Base-by-base conservation (phyloP, 2,329 filamentous ascomycete species). In the Byssoonygena ceratinophila region DNA sequence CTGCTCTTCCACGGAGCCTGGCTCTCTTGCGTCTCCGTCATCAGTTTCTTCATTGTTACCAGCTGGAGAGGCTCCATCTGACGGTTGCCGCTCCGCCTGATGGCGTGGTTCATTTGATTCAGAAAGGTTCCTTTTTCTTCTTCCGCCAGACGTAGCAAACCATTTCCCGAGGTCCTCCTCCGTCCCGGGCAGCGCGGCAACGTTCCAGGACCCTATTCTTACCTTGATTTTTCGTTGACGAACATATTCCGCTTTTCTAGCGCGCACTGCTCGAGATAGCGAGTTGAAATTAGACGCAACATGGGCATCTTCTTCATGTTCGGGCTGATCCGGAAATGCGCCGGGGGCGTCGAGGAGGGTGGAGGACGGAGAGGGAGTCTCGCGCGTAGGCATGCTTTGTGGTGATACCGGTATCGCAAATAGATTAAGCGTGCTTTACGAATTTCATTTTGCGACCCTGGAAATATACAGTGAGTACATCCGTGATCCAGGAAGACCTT, bases 141-240 rank as follows among this genome's bases (percentile, higher is more conserved):
- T 65, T 0, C 78, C 77, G 9, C n/a, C n/a, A n/a, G 80, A 77
- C 44, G 91, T 67, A 16, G 74, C 71, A 65, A 98, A 96, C 92
- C 92, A 98, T 29, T 79, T 81, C 6, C 81, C 85, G 4, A 98
- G 72, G 64, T 97, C 92, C 59, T 87, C 86, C 67, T 95, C 89
- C 0, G 88, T 89, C 22, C 86, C 88, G 11, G 86, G 81, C 58
- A 85, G 83, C 1, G 84, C 83, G 3, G 89, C 92, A 14, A 95
- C 87, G 68, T 98, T 98, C 92, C 92, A 98, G 0, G 87, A 85
- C 39, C 91, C 92, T 48, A 98, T 78, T 70, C 96, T 96, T 68
- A 98, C 79, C 58, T 83, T 83, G 60, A 95, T 80, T 47, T 78
- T 78, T 65, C 83, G 83, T 40, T 82, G 79, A 34, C 82, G 80